These are phyloP conservation scores for Haberlea rhodopensis DNA, from an alignment of 257 asterid species.

Conservation along the genomic window DNA sequence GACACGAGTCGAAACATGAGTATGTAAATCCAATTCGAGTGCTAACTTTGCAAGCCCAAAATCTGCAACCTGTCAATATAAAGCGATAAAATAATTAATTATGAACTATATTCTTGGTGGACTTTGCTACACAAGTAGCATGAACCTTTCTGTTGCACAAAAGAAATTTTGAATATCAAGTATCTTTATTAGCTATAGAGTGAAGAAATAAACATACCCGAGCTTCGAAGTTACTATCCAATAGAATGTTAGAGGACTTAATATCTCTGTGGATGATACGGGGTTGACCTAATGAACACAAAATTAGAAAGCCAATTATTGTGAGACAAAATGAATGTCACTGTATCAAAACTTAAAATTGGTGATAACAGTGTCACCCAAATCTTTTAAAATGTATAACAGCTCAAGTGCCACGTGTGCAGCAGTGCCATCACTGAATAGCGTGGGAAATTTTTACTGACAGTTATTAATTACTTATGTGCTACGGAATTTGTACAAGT, in stretches of 20 bases:
- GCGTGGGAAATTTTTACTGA: too few relatives aligned
- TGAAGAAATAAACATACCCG: conserved; percentile 39
- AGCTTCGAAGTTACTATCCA: conserved; percentile 84
- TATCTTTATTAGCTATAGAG: conserved; percentile 9
- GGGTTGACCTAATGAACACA: conserved; percentile 65
- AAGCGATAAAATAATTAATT: conserved; percentile 8
- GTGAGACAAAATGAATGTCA: not conserved
- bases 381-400: too few relatives aligned
- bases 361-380: not conserved
- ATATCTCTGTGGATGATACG: conserved; percentile 92
- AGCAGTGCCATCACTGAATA: too few relatives aligned
- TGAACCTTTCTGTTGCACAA: conserved; percentile 15
- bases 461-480: not conserved
- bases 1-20: conserved; percentile 86
- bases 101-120: not conserved
- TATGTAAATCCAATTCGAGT: conserved; percentile 56
- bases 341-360: too few relatives aligned
- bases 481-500: not conserved
- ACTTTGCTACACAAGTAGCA: conserved; percentile 11
- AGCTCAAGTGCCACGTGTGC: not conserved
- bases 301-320: not conserved
- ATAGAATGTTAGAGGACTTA: conserved; percentile 76
- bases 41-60: conserved; percentile 92
- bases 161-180: not conserved
- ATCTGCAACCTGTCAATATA: conserved; percentile 69